phyloP scores from a whole-genome alignment of 2,329 filamentous ascomycete genomes.

The Nemania sp. region DNA sequence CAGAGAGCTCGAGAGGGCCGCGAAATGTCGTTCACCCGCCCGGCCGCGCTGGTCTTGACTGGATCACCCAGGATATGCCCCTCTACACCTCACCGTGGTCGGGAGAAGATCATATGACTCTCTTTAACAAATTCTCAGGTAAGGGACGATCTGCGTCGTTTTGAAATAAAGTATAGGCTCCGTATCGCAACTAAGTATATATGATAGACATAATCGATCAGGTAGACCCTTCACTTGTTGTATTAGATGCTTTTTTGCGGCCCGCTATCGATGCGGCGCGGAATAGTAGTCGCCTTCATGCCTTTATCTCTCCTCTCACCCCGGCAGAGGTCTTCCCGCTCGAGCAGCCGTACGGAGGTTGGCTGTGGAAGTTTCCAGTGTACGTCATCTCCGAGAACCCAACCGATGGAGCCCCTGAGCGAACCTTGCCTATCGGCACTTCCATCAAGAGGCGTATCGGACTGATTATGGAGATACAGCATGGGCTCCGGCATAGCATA shows the following conservation, averaged over 20 bases:
- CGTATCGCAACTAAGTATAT: not conserved
- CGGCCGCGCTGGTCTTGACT: constrained; percentile 12
- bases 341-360: constrained; percentile 21
- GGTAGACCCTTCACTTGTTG: constrained; percentile 30
- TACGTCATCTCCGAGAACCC: constrained; percentile 9
- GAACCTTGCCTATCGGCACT: not conserved
- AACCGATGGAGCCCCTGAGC: no score
- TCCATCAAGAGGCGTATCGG: not conserved
- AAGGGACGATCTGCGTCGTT: not conserved
- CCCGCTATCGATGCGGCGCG: constrained; percentile 30
- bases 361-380: constrained; percentile 32
- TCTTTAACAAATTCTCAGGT: constrained; percentile 21
- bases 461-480: constrained; percentile 5
- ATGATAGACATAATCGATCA: constrained; percentile 20
- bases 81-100: constrained; percentile 24
- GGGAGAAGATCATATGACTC: constrained; percentile 24
- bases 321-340: constrained; percentile 23
- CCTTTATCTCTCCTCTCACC: constrained; percentile 27
- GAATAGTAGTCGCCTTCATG: constrained; percentile 26
- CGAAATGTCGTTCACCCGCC: constrained; percentile 18
- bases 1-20: not conserved
- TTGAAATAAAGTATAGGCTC: not conserved
- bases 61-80: constrained; percentile 12
- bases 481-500: constrained; percentile 29
- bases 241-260: constrained; percentile 25